Evolutionary conservation across 129 eudicot genomes (phyloP).

Genomic region (Lonicera japonica): DNA sequence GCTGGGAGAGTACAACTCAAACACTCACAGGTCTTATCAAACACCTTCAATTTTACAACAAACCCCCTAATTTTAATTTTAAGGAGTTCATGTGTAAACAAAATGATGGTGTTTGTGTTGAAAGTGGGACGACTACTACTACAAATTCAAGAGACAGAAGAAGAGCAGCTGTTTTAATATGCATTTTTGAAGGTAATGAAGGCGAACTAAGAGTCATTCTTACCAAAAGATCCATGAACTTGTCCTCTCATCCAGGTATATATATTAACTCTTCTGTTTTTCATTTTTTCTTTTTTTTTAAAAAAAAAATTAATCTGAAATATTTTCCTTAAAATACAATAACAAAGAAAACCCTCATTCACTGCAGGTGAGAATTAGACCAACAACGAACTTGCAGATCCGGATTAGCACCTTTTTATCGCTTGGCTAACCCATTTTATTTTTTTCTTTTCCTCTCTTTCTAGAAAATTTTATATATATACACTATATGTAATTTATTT

Average conservation of each 20-base stretch:
- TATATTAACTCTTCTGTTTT: neutral
- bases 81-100: neutral
- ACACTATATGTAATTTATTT: too few species aligned
- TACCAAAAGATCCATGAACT: slow-evolving; percentile 30
- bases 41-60: neutral
- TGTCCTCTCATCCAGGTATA: slow-evolving; percentile 37
- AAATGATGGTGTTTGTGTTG: neutral
- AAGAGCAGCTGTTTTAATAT: slow-evolving; percentile 34
- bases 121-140: too few species aligned
- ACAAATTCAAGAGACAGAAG: slow-evolving; percentile 3
- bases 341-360: neutral
- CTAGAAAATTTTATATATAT: too few species aligned
- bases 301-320: too few species aligned
- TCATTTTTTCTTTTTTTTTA: too few species aligned
- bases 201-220: slow-evolving; percentile 37
- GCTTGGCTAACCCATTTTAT: too few species aligned
- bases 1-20: neutral
- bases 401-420: too few species aligned
- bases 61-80: neutral
- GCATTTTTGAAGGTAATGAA: slow-evolving; percentile 27
- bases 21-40: neutral
- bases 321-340: too few species aligned
- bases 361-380: neutral
- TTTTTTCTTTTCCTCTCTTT: too few species aligned
- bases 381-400: too few species aligned